Conservation (phyloP, 306 rosid species). For the Albizia julibrissin region DNA sequence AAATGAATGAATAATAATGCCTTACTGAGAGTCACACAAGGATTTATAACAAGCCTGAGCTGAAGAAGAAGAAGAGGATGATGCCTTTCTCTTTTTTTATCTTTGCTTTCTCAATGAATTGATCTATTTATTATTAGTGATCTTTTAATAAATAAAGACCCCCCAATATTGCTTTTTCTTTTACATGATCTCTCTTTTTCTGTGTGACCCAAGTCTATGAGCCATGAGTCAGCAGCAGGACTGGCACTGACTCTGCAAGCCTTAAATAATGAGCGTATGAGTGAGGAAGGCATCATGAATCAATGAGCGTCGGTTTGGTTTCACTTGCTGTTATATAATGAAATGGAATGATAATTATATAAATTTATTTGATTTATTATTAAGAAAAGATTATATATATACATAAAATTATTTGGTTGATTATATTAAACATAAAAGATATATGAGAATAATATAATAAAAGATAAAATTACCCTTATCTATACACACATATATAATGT, state of each 20-base stretch:
- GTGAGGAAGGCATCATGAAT: too few species aligned
- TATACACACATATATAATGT: too few species aligned
- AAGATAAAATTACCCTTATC: too few species aligned
- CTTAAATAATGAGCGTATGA: slow-evolving; percentile 35
- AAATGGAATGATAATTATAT: too few species aligned
- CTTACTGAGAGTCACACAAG: neutral
- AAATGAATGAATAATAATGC: neutral
- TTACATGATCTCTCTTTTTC: neutral
- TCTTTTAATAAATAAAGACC: slow-evolving; percentile 53
- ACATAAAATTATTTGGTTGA: too few species aligned
- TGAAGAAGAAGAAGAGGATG: too few species aligned
- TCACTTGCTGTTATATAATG: too few species aligned
- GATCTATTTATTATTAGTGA: neutral
- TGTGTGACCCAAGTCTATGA: neutral
- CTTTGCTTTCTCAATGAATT: neutral
- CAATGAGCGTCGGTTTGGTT: neutral
- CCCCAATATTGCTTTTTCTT: slow-evolving; percentile 52
- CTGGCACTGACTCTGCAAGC: slow-evolving; percentile 15
- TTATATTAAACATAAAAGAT: too few species aligned
- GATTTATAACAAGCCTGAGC: neutral
- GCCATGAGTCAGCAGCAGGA: neutral
- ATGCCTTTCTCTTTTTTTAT: neutral
- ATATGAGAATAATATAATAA: too few species aligned
- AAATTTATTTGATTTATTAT: too few species aligned
- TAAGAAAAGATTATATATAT: too few species aligned